Conservation (phyloP, 352 stramenopile genomes). For the Phytophthora pisi region DNA sequence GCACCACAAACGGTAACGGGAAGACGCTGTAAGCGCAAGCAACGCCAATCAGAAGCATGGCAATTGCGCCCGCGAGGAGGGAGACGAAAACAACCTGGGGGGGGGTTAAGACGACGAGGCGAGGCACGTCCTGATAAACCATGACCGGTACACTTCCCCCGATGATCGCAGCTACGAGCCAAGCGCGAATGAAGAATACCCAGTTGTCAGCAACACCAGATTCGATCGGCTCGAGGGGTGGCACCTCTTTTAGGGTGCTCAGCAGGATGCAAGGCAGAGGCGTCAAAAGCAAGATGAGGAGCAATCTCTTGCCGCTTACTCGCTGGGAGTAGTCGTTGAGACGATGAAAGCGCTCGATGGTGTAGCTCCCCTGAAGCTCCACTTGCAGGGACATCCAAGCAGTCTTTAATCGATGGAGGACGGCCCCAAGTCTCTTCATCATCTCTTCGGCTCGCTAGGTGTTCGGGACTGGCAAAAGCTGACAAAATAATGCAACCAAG, state of each 20-base stretch:
- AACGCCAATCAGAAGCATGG: not conserved
- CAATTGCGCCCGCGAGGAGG: not conserved
- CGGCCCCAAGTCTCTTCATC: not conserved
- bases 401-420: not conserved
- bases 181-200: conserved; percentile 7
- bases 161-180: not conserved
- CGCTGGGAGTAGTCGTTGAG: too few species aligned
- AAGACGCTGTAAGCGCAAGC: not conserved
- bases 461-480: too few species aligned
- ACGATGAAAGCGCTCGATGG: too few species aligned
- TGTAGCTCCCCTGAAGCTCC: not conserved
- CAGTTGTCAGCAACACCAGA: not conserved
- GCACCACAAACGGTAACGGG: not conserved
- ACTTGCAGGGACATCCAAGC: not conserved
- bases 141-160: not conserved
- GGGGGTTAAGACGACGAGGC: not conserved
- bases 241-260: too few species aligned
- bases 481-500: too few species aligned
- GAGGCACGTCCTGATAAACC: not conserved
- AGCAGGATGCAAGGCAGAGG: too few species aligned
- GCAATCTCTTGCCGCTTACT: too few species aligned
- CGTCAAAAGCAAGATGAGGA: too few species aligned
- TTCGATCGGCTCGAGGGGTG: too few species aligned
- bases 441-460: too few species aligned
- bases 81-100: not conserved